phyloP scores from a whole-genome alignment of 78 protist genomes.

The Polysphondylium violaceum region DNA sequence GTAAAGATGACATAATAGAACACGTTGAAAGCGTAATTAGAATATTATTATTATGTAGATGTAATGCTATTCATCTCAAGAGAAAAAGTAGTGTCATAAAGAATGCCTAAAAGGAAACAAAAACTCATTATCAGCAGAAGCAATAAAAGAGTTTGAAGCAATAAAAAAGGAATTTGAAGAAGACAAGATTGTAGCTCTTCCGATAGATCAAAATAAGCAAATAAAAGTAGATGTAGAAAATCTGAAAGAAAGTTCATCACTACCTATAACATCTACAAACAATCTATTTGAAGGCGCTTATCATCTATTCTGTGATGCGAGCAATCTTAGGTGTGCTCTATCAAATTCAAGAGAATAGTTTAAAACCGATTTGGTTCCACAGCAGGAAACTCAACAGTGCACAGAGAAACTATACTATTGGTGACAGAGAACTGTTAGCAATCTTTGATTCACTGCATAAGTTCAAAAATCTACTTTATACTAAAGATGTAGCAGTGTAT shows the following conservation, averaged over 20 bases:
- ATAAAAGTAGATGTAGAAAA: not conserved
- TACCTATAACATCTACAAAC: not conserved
- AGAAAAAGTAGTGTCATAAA: not conserved
- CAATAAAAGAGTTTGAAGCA: not conserved
- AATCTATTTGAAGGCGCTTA: not conserved
- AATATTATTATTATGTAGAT: not conserved
- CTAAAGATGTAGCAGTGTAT: not conserved
- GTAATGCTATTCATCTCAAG: not conserved
- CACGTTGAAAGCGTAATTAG: not conserved
- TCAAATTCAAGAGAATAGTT: not conserved
- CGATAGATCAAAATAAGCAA: not conserved
- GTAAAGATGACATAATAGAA: not conserved
- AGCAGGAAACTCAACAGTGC: not conserved
- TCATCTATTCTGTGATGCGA: not conserved
- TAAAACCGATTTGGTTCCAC: not conserved
- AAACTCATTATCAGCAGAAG: not conserved
- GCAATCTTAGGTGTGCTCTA: not conserved
- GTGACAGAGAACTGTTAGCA: conserved; percentile 12
- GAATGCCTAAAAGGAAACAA: not conserved
- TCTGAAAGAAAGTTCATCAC: not conserved
- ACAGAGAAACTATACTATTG: not conserved
- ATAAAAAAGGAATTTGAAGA: not conserved
- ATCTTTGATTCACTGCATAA: not conserved
- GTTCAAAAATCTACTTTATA: not conserved
- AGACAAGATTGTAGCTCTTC: not conserved